phyloP scores from a whole-genome alignment of 1,284 basidiomycete genomes.

The Anthracocystis panici-leucophaei region DNA sequence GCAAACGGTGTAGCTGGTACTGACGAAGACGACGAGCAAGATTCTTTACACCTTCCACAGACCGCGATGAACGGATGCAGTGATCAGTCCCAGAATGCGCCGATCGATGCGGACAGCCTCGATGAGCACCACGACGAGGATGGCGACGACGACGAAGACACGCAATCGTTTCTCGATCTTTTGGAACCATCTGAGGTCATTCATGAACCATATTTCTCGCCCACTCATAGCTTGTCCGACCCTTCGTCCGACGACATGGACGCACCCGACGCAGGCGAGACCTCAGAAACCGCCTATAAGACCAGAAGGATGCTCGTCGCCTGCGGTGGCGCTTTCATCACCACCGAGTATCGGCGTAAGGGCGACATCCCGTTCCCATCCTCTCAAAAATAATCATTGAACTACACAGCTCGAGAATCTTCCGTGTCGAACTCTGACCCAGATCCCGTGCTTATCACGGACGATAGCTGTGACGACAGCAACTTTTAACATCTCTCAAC shows the following conservation, averaged over 20 bases:
- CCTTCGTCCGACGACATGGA: slow-evolving; percentile 14
- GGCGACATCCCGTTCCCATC: background rate
- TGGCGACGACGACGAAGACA: slow-evolving; percentile 28
- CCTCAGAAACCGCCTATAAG: background rate
- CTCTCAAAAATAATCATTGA: background rate
- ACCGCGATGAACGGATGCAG: background rate
- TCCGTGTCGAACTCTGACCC: slow-evolving; percentile 28
- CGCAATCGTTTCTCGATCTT: slow-evolving; percentile 32
- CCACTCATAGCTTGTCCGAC: slow-evolving; percentile 6
- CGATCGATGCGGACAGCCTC: slow-evolving; percentile 12
- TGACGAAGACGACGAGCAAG: background rate
- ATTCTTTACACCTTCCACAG: slow-evolving; percentile 3
- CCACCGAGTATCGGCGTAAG: slow-evolving; percentile 3
- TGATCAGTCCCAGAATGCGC: background rate
- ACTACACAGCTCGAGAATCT: background rate
- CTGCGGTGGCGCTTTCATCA: slow-evolving; percentile 7
- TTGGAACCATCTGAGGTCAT: slow-evolving; percentile 18
- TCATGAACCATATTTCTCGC: background rate
- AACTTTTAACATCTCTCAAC: background rate
- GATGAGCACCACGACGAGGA: background rate
- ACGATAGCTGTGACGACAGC: slow-evolving; percentile 16
- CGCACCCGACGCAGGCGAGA: background rate
- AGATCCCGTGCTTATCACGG: slow-evolving; percentile 15
- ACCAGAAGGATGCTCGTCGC: slow-evolving; percentile 21
- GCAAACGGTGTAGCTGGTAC: background rate